Evolutionary conservation across 441 rosid genomes (phyloP), one percentile per base, ranked within the genome.

Genomic region (Mallotus japonicus): DNA sequence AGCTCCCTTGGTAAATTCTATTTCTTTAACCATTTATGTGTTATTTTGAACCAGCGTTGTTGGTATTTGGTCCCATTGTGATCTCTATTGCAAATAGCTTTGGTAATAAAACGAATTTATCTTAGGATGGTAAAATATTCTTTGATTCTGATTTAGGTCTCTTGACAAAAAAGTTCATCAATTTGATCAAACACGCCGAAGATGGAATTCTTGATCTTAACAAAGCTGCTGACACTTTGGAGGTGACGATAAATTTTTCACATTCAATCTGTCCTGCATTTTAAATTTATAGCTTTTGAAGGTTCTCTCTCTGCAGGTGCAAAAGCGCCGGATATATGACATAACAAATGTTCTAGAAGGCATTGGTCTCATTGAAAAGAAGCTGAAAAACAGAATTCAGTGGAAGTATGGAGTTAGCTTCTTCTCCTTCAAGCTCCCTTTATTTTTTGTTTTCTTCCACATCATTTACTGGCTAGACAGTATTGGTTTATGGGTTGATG

Each of bases 321-420:
- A 95, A 91, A 95, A 95, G 83, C 89, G 98, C 77, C 85, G 99
- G 74, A 91, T 95, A 80, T 95, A 95, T 77, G 99, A 95, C 81
- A 93, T 95, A 77, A 95, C 97, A 82, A 95, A 93, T 87, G 99
- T 95, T 75, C 85, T 95, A 57, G 99, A 91, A 90, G 99, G 99
- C 75, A 90, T 91, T 85, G 98, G 97, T 83, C 89, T 93, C 40
- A 91, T 91, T 78, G 98, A 95, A 83, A 95, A 95, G 90, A 93
- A 92, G 80, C 93, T 91, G 77, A 95, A 93, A 85, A 95, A 95
- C 82, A 90, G 91, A 79, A 90, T 93, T 79, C 95, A 95, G 83
- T 95, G 98, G 98, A 95, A 93, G 99, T 95, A 89, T 75, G 92
- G 58, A 20, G 37, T 16, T 19, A 17, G 5, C 32, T 28, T 13